phyloP scores from a whole-genome alignment of 371 early-diverging fungal species.

The Apophysomyces elegans region DNA sequence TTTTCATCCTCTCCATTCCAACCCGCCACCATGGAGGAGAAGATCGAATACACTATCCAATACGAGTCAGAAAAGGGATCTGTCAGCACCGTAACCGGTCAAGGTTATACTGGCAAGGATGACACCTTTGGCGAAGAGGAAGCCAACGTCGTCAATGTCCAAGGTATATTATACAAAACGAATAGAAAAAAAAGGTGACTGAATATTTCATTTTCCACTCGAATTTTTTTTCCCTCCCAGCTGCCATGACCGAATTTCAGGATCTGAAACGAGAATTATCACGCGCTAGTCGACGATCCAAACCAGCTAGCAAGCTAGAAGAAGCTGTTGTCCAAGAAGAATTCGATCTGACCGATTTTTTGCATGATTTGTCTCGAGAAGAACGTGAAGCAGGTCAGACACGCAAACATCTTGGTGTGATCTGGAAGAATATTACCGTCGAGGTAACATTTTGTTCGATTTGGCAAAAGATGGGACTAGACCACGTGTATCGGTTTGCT shows the following conservation, averaged over 20 bases:
- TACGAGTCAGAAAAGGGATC: constrained; percentile 5
- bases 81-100: constrained; percentile 11
- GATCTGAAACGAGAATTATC: constrained; percentile 41
- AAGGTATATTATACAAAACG: constrained; percentile 13
- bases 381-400: constrained; percentile 24
- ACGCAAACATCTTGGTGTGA: constrained; percentile 48
- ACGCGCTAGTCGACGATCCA: constrained; percentile 30
- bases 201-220: no score
- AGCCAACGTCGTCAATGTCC: constrained; percentile 17
- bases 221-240: constrained; percentile 13
- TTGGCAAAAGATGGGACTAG: no score
- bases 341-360: constrained; percentile 40
- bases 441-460: constrained; percentile 14
- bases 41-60: background rate
- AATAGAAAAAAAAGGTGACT: background rate
- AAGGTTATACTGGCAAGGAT: constrained; percentile 5
- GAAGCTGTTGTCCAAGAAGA: constrained; percentile 26
- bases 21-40: background rate
- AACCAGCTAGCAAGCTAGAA: constrained; percentile 16
- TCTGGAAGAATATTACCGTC: constrained; percentile 52
- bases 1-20: no score
- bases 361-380: constrained; percentile 21
- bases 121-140: constrained; percentile 22
- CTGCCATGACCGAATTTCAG: constrained; percentile 39
- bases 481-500: background rate